These are phyloP conservation scores for Saxispiralis lemnorum DNA, from an alignment of 495 filamentous ascomycete genomes.

Conservation along the genomic window DNA sequence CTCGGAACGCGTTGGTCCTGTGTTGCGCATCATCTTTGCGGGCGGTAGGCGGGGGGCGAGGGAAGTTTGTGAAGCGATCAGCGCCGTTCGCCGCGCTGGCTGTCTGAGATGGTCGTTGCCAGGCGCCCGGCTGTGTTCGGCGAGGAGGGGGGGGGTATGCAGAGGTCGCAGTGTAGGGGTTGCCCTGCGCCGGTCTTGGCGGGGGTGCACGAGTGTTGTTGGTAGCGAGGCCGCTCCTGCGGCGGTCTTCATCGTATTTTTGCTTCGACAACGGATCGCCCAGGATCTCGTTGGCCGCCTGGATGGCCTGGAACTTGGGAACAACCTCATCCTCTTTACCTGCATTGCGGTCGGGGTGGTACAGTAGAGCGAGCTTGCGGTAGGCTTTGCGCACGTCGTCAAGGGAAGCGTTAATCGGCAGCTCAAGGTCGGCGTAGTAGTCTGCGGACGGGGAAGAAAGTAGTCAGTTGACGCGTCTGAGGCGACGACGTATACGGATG, in stretches of 20 bases:
- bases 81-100: constrained; percentile 21
- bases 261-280: constrained; percentile 44
- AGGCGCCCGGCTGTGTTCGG: constrained; percentile 22
- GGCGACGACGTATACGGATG: background rate
- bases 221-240: constrained; percentile 22
- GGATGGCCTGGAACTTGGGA: constrained; percentile 67
- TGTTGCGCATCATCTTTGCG: constrained; percentile 36
- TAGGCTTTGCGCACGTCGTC: constrained; percentile 75
- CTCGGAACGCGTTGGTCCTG: constrained; percentile 40
- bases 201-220: constrained; percentile 2
- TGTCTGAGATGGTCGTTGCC: constrained; percentile 23
- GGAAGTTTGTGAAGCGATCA: constrained; percentile 21
- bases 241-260: constrained; percentile 62
- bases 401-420: constrained; percentile 41
- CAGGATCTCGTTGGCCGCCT: constrained; percentile 70
- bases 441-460: constrained; percentile 29
- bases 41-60: constrained; percentile 20
- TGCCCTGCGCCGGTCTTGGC: constrained; percentile 1
- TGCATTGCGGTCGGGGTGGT: constrained; percentile 79
- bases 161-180: constrained; percentile 11
- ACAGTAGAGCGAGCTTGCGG: constrained; percentile 65
- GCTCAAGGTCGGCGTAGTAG: constrained; percentile 74
- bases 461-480: background rate
- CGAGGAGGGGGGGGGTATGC: constrained; percentile 21
- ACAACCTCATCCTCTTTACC: constrained; percentile 62